These are phyloP conservation scores for Lepraria neglecta DNA, from an alignment of 495 filamentous ascomycete species.

Conservation along the genomic window DNA sequence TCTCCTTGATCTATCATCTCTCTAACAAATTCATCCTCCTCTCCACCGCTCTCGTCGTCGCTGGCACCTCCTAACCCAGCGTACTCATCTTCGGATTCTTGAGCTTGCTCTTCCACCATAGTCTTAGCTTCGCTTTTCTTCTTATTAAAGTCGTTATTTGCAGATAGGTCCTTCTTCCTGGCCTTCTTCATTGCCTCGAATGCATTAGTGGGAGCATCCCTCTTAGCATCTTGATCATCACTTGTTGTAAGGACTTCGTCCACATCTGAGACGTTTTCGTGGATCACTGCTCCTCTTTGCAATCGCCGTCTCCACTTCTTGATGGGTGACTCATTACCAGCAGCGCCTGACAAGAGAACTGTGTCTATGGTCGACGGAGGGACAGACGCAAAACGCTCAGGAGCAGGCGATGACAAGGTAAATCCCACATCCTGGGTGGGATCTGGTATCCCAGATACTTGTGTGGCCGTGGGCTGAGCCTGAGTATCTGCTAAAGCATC, in stretches of 20 bases:
- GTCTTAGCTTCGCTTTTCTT: constrained; percentile 81
- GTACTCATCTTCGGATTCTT: constrained; percentile 98
- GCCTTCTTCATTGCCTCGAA: constrained; percentile 76
- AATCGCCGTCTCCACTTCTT: constrained; percentile 55
- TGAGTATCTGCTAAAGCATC: constrained; percentile 39
- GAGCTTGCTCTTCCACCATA: constrained; percentile 87
- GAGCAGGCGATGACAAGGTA: constrained; percentile 50
- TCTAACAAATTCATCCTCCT: constrained; percentile 61
- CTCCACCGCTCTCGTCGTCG: constrained; percentile 75
- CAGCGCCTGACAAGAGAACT: constrained; percentile 43
- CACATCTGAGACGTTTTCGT: constrained; percentile 34
- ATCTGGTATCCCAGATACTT: constrained; percentile 59
- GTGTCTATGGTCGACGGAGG: constrained; percentile 69
- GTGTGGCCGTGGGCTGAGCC: constrained; percentile 44
- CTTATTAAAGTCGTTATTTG: constrained; percentile 59
- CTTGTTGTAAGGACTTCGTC: constrained; percentile 33
- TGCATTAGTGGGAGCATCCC: constrained; percentile 47
- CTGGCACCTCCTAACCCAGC: constrained; percentile 86
- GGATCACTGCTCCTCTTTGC: constrained; percentile 40
- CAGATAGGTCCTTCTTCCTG: constrained; percentile 45
- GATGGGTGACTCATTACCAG: constrained; percentile 52
- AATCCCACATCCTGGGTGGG: constrained; percentile 86
- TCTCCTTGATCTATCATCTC: constrained; percentile 87
- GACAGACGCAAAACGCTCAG: constrained; percentile 54
- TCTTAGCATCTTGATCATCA: constrained; percentile 32